Percentiles rank a stretch among this genome's conserved stretches.
These are phyloP conservation scores for Beauveria medogensis DNA, from an alignment of 2,329 filamentous ascomycete species.

Conservation along the genomic window DNA sequence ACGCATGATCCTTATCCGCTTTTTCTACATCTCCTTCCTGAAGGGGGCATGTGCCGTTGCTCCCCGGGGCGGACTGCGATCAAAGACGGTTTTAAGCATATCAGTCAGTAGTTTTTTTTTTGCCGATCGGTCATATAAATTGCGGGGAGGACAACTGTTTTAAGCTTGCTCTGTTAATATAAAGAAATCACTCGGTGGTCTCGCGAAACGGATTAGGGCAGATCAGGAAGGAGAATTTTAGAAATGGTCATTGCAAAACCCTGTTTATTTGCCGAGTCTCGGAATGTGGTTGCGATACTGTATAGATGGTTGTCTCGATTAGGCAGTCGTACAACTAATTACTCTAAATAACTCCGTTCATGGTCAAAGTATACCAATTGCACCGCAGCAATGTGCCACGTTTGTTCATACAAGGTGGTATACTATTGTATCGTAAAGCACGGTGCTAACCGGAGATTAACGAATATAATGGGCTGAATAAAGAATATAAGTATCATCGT, in stretches of 20 bases:
- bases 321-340: neutral
- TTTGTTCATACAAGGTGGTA: neutral
- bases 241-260: neutral
- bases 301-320: neutral
- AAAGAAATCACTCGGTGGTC: neutral
- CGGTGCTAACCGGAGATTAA: neutral
- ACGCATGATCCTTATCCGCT: no score
- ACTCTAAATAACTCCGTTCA: no score
- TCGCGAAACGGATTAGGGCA: neutral
- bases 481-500: neutral
- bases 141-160: neutral
- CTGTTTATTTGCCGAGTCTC: neutral
- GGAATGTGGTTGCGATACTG: neutral
- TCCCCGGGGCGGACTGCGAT: no score
- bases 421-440: neutral
- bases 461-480: neutral
- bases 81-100: no score
- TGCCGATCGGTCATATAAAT: neutral
- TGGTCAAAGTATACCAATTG: neutral
- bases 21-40: no score
- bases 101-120: no score
- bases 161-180: neutral
- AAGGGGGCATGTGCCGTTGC: no score
- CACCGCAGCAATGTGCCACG: neutral
- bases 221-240: neutral